Evolutionary conservation across 106 monocot species (phyloP).

Genomic region (Allium sativum): DNA sequence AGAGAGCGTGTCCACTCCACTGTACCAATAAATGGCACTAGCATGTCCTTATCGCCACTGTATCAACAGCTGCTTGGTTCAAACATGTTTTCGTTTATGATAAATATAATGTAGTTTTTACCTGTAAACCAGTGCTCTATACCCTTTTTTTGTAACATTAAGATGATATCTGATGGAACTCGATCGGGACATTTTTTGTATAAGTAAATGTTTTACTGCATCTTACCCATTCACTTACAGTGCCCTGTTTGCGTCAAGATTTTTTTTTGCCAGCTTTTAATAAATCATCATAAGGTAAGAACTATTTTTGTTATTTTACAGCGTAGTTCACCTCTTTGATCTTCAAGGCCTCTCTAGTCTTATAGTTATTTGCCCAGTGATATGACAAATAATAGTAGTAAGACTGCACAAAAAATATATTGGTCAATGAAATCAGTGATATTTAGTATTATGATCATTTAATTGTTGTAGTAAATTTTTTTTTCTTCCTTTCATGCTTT

Average conservation of each 20-base stretch:
- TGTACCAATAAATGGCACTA: constrained; percentile 36
- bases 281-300: too few relatives aligned
- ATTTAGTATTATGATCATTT: too few relatives aligned
- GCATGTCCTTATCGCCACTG: constrained; percentile 45
- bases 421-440: too few relatives aligned
- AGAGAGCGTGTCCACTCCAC: constrained; percentile 41
- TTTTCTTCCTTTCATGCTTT: too few relatives aligned
- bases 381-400: constrained; percentile 22
- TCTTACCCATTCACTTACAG: constrained; percentile 4
- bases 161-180: constrained; percentile 32
- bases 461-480: too few relatives aligned
- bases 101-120: too few relatives aligned
- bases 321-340: constrained; percentile 22
- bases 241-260: neutral
- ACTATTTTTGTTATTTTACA: too few relatives aligned
- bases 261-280: too few relatives aligned
- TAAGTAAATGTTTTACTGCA: constrained; percentile 8
- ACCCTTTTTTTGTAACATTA: constrained; percentile 35
- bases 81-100: too few relatives aligned
- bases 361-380: constrained; percentile 24
- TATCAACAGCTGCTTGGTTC: too few relatives aligned
- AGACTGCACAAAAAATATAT: constrained; percentile 11
- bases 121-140: constrained; percentile 36
- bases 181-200: constrained; percentile 3
- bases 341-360: constrained; percentile 17